Percentiles rank a stretch among this genome's conserved stretches.
Conservation (phyloP, 2,329 filamentous ascomycete genomes). For the Pseudofabraea citricarpa region DNA sequence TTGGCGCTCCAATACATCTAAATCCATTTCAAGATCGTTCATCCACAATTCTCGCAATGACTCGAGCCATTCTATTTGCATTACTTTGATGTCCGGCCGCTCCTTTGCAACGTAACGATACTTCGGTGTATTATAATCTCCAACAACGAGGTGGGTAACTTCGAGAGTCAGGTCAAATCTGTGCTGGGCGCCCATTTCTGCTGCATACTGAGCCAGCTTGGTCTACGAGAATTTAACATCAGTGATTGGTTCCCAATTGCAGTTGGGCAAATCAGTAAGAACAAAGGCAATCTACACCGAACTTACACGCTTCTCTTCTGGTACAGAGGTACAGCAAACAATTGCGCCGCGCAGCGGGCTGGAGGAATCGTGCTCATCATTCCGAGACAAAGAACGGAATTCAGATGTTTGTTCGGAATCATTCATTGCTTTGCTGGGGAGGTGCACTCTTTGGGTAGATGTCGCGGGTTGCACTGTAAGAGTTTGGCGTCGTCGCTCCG, state of each 20-base stretch:
- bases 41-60: slow-evolving; percentile 78
- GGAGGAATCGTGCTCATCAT: background rate
- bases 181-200: slow-evolving; percentile 82
- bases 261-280: background rate
- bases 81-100: slow-evolving; percentile 77
- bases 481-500: too few species aligned
- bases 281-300: too few species aligned
- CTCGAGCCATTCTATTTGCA: slow-evolving; percentile 80
- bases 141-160: slow-evolving; percentile 90
- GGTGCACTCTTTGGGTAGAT: too few species aligned
- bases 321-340: background rate
- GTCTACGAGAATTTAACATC: slow-evolving; percentile 47
- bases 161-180: slow-evolving; percentile 92
- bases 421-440: too few species aligned
- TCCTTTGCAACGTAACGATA: slow-evolving; percentile 93
- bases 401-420: too few species aligned
- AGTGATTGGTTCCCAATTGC: background rate
- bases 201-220: too few species aligned
- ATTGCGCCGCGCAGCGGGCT: background rate
- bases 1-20: slow-evolving; percentile 61
- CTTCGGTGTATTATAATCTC: slow-evolving; percentile 83
- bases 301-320: background rate
- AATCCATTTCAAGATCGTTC: slow-evolving; percentile 68
- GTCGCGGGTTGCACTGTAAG: too few species aligned
- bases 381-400: too few species aligned